A percentile compares a stretch with the other conserved stretches of the same genome.
These are phyloP conservation scores for Metschnikowia drakensbergensis DNA, from an alignment of 805 yeast genomes.

Conservation along the genomic window DNA sequence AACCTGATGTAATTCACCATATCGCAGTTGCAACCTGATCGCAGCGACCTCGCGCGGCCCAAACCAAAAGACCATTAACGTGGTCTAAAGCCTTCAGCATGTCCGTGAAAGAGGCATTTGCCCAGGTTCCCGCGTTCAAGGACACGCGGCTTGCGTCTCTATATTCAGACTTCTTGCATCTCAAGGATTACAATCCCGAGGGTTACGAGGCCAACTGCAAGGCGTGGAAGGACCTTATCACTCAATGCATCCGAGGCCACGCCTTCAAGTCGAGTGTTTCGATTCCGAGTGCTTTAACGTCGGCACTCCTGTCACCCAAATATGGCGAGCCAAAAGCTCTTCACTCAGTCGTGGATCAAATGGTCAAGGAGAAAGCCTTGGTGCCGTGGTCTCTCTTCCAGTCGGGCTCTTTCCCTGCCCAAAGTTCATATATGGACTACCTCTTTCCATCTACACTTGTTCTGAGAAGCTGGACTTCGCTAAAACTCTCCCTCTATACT, in stretches of 20 bases:
- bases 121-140: conserved; percentile 21
- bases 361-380: conserved; percentile 15
- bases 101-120: conserved; percentile 7
- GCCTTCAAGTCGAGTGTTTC: conserved; percentile 18
- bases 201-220: conserved; percentile 41
- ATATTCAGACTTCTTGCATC: conserved; percentile 32
- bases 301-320: conserved; percentile 5
- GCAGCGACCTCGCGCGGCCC: neutral
- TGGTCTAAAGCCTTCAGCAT: neutral
- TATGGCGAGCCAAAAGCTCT: conserved; percentile 33
- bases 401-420: neutral
- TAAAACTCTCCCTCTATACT: neutral
- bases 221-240: conserved; percentile 33
- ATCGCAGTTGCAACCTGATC: neutral
- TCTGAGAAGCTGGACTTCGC: conserved; percentile 4
- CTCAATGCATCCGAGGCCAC: conserved; percentile 10
- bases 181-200: conserved; percentile 35
- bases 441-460: conserved; percentile 11
- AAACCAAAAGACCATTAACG: neutral
- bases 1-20: too few species aligned
- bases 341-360: conserved; percentile 23
- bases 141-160: conserved; percentile 31
- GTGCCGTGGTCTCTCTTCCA: conserved; percentile 16
- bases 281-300: conserved; percentile 18
- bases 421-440: conserved; percentile 6